A percentile compares a stretch with the other conserved stretches of the same genome.
phyloP scores from a whole-genome alignment of 2,329 filamentous ascomycete genomes.

The Neofusicoccum umdonicola region DNA sequence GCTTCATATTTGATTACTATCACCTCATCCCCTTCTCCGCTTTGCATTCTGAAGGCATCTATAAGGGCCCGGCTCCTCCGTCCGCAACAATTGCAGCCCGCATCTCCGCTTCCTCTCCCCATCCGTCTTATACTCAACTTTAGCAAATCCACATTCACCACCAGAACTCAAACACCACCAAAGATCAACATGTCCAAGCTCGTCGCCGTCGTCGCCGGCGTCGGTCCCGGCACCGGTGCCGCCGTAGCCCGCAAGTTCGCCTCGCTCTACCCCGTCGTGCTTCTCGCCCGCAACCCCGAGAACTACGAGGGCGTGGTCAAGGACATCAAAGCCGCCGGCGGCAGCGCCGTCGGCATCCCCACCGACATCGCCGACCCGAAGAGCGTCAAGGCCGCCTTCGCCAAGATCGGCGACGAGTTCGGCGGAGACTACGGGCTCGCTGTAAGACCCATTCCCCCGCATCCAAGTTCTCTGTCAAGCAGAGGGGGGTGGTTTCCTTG shows the following conservation, averaged over 20 bases:
- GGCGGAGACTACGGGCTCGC: conserved; percentile 45
- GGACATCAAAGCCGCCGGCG: conserved; percentile 67
- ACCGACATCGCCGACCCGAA: conserved; percentile 60
- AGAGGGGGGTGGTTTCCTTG: conserved; percentile 44
- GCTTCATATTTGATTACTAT: not conserved
- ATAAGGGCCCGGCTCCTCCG: not conserved
- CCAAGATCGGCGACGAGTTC: conserved; percentile 60
- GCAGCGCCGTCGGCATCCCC: conserved; percentile 67
- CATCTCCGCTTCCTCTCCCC: not conserved
- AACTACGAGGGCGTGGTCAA: conserved; percentile 65
- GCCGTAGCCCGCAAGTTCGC: conserved; percentile 61
- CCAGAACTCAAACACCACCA: not conserved
- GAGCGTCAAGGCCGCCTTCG: conserved; percentile 60
- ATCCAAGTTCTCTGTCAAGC: conserved; percentile 27
- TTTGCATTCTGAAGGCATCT: not conserved
- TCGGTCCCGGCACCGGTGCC: conserved; percentile 69
- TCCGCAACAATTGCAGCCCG: not conserved
- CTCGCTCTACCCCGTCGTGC: conserved; percentile 66
- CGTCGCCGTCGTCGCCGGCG: conserved; percentile 69
- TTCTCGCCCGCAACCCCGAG: conserved; percentile 67
- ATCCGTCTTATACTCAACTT: not conserved
- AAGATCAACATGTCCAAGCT: conserved; percentile 33
- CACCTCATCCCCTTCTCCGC: conserved; percentile 2
- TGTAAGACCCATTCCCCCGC: conserved; percentile 19
- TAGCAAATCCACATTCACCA: not conserved